Evolutionary conservation across 306 rosid species (phyloP), one percentile per base, ranked within the genome.

Genomic region (Cicer chorassanicum): DNA sequence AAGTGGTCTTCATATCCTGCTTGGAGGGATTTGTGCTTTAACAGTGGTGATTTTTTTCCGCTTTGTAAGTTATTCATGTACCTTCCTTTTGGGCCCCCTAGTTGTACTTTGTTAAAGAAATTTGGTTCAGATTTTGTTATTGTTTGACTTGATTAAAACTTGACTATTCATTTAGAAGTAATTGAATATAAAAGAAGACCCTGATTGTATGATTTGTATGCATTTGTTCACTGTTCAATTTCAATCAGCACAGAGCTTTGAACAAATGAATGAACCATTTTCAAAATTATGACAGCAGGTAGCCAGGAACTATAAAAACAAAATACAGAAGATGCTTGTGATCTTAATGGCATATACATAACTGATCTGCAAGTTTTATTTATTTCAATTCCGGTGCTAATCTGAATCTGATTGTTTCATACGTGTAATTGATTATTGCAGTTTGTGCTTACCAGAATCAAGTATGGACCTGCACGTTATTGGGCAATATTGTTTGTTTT

Each of bases 401-500:
- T 80, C 44, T 14, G 72, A 61, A 55, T 75, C 55, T 84, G 55
- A 73, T 68, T 40, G 41, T 72, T 72, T 64, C 19, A 74, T 69
- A 56, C 53, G 43, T 53, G 50, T 85, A 73, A 38, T 66, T 73
- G 61, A 64, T 70, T 83, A 68, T 75, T 83, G 87, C 92, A 94
- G 98, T 94, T 91, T 79, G 97, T 94, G 86, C 97, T 94, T 14
- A 90, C 93, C 55, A 94, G 97, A 84, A 91, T 94, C 82, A 94
- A 85, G 89, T 91, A 94, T 38, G 97, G 97, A 82, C 97, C 95
- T 63, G 98, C 98, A 55, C 97, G 98, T 49, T 94, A 94, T 77
- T 94, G 98, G 98, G 98, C 98, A 63, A 94, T 94, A 79, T 81
- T 94, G 85, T 94, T 92, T 16, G 91, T 94, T 80, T 90, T 94